Conservation (phyloP, 495 filamentous ascomycete genomes). For the Xylaria nigripes region DNA sequence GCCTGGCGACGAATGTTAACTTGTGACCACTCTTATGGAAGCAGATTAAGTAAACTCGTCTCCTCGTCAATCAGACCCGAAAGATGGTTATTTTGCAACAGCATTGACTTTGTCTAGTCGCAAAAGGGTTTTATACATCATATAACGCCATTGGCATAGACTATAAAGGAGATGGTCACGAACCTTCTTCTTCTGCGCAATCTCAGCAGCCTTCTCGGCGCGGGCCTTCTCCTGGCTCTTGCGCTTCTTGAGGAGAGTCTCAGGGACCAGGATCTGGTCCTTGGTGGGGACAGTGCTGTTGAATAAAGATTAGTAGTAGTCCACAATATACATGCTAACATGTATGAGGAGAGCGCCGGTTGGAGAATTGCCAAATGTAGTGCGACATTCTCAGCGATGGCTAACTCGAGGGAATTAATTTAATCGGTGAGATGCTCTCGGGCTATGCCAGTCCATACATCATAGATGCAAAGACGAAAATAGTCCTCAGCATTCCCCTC, state of each 20-base stretch:
- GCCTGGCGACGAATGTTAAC: slow-evolving; percentile 53
- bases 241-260: slow-evolving; percentile 99
- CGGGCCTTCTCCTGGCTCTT: slow-evolving; percentile 98
- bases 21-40: neutral
- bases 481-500: slow-evolving; percentile 38
- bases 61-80: slow-evolving; percentile 78
- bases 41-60: slow-evolving; percentile 7
- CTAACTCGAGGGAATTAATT: slow-evolving; percentile 74
- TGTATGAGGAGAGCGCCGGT: slow-evolving; percentile 68
- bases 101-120: slow-evolving; percentile 96
- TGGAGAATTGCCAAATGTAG: slow-evolving; percentile 73
- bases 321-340: slow-evolving; percentile 47
- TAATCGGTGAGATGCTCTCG: slow-evolving; percentile 59
- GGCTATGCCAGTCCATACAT: neutral
- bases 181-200: slow-evolving; percentile 84
- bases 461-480: neutral
- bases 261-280: slow-evolving; percentile 90
- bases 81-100: slow-evolving; percentile 99
- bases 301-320: slow-evolving; percentile 53
- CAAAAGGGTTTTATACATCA: slow-evolving; percentile 63
- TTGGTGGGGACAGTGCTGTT: slow-evolving; percentile 73
- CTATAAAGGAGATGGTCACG: slow-evolving; percentile 29
- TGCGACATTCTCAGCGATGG: slow-evolving; percentile 81
- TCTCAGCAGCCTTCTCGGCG: slow-evolving; percentile 71
- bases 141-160: slow-evolving; percentile 21